Evolutionary conservation across 1,139 yeast genomes (phyloP), one percentile per base, ranked within the genome.

Genomic region (Suzukiozyma palmioleophila): DNA sequence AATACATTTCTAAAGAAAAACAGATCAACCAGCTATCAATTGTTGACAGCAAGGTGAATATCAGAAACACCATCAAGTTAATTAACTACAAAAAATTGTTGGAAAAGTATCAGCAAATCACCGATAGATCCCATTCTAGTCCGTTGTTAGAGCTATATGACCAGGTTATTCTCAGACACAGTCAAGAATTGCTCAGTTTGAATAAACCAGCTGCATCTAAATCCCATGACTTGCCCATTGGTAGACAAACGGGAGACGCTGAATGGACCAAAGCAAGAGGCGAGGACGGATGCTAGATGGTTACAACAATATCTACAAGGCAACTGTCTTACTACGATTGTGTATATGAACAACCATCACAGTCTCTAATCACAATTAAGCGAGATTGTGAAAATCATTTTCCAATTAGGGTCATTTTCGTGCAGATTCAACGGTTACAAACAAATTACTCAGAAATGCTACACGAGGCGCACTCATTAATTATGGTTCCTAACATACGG

Each of bases 201-300:
- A 11, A 37, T 38, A 16, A 41, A 40, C 13, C 36, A 40, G 5
- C 32, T 39, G 35, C 28, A 13, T 27, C 32, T 33, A 46, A 16
- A 35, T 46, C 12, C 38, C 30, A 26, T 43, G 40, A 32, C 16
- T 33, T 53, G 56, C 77, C 48, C 0, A 46, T 44, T 14, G 84
- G 84, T 3, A 66, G 97, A 42, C 84, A 85, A 57, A 80, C 89
- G 30, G 97, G 97, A 0, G 70, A 78, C 3, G 74, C 70, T 0
- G 84, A 73, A 38, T 89, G 97, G 97, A 84, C 84, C 1, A 57
- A 62, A 14, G 50, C 71, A 1, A 69, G 97, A 49, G 96, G 96
- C 1, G 97, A 89, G 57, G 77, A 67, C 44, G 95, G 95, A 28
- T 12, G 5, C 31, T 13, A 28, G n/a, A 28, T 28, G 14, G 14